Percentiles rank a stretch among this genome's conserved stretches.
These are phyloP conservation scores for Verticillium nubilum DNA, from an alignment of 2,329 filamentous ascomycete species.

Conservation along the genomic window DNA sequence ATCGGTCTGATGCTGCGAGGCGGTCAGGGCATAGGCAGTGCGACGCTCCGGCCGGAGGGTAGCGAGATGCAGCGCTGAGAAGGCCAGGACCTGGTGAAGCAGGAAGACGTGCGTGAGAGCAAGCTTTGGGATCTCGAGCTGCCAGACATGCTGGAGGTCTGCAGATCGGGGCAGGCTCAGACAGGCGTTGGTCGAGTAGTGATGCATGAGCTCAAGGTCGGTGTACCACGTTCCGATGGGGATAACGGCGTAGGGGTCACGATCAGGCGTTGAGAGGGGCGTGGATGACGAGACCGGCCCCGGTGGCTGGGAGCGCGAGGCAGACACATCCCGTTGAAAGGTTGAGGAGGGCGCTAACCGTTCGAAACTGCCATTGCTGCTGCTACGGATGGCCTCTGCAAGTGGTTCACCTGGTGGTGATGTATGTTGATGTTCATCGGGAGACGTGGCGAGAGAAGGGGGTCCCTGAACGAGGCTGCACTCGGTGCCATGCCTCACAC, in stretches of 20 bases:
- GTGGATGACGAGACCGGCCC: neutral
- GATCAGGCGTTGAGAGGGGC: constrained; percentile 10
- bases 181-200: constrained; percentile 23
- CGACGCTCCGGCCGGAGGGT: constrained; percentile 15
- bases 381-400: neutral
- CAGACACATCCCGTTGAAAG: neutral
- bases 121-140: constrained; percentile 19
- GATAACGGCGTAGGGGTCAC: constrained; percentile 4
- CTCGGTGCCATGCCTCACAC: constrained; percentile 25
- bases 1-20: constrained; percentile 25
- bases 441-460: neutral
- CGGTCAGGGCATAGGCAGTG: constrained; percentile 14
- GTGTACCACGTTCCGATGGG: constrained; percentile 19
- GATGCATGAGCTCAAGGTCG: constrained; percentile 30
- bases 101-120: constrained; percentile 20
- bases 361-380: neutral
- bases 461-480: constrained; percentile 17
- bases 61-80: constrained; percentile 23
- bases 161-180: constrained; percentile 22
- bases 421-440: neutral
- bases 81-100: constrained; percentile 25
- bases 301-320: neutral
- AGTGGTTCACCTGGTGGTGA: neutral
- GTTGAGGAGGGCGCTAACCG: neutral
- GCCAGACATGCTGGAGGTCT: constrained; percentile 10